A percentile compares a stretch with the other conserved stretches of the same genome.
These are phyloP conservation scores for Firmiana major DNA, from an alignment of 345 rosid species.

Conservation along the genomic window DNA sequence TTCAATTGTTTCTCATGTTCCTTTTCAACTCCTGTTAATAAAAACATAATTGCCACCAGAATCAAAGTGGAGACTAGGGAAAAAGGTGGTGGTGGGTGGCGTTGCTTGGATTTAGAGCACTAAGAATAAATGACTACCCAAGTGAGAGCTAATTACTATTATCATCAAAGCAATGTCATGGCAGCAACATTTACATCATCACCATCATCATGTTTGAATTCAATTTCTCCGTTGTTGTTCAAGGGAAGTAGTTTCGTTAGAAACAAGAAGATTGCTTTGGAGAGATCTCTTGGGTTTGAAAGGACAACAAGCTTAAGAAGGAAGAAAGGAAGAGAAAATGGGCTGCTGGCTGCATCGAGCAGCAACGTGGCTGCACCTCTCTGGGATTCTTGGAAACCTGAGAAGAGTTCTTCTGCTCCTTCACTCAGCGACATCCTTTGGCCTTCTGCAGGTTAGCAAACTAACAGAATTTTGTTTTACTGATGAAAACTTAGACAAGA, in stretches of 20 bases:
- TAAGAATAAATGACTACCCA: not conserved
- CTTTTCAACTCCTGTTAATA: not conserved
- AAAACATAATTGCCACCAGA: not conserved
- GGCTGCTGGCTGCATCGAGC: constrained; percentile 23
- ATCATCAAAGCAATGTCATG: not conserved
- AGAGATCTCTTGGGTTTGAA: not conserved
- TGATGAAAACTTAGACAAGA: not conserved
- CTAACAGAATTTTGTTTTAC: not conserved
- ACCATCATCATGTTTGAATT: not conserved
- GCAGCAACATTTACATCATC: not conserved
- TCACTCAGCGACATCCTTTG: constrained; percentile 77
- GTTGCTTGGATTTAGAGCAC: not conserved
- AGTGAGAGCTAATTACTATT: not conserved
- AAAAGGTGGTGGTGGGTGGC: no score
- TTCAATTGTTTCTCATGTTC: not conserved
- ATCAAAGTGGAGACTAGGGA: not conserved
- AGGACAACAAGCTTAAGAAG: not conserved
- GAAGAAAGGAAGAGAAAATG: not conserved
- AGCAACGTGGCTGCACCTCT: constrained; percentile 41
- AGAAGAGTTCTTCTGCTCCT: constrained; percentile 39
- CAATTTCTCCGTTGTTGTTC: not conserved
- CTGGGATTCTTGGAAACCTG: constrained; percentile 81
- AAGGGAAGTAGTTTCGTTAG: not conserved
- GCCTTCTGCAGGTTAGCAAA: constrained; percentile 82
- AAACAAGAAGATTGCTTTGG: constrained; percentile 4